These are phyloP conservation scores for Penicillium vulpinum DNA, from an alignment of 2,329 filamentous ascomycete species.

Conservation along the genomic window DNA sequence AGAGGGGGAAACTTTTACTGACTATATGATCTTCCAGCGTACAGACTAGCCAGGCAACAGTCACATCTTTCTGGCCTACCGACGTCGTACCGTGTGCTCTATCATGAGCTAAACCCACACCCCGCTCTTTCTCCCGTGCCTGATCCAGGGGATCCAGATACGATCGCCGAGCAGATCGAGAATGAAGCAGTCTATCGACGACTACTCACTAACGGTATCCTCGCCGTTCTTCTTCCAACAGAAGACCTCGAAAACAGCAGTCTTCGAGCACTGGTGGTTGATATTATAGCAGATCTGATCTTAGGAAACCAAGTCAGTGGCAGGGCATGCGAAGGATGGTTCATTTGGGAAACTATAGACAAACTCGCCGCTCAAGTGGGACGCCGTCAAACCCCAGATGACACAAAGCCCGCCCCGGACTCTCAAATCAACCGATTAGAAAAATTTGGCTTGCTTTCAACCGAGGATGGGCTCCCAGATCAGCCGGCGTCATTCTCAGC, in stretches of 20 bases:
- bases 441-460: conserved; percentile 57
- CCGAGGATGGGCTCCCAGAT: conserved; percentile 29
- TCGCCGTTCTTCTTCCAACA: conserved; percentile 83
- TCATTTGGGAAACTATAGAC: conserved; percentile 80
- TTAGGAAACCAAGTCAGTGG: conserved; percentile 78
- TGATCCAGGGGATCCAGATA: conserved; percentile 51
- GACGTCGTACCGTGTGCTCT: conserved; percentile 66
- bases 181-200: conserved; percentile 86
- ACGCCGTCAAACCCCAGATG: conserved; percentile 15
- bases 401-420: conserved; percentile 13
- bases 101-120: conserved; percentile 80
- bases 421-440: conserved; percentile 50
- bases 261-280: conserved; percentile 76
- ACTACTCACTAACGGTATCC: conserved; percentile 76
- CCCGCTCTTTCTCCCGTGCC: conserved; percentile 79
- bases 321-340: conserved; percentile 82
- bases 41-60: conserved; percentile 65
- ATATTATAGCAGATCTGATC: conserved; percentile 88
- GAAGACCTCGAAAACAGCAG: conserved; percentile 90
- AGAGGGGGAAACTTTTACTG: conserved; percentile 26
- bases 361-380: conserved; percentile 61
- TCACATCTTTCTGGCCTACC: conserved; percentile 60
- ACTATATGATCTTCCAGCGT: conserved; percentile 56
- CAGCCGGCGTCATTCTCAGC: conserved; percentile 36
- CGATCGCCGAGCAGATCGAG: conserved; percentile 62